Evolutionary conservation across 2,329 filamentous ascomycete genomes (phyloP), one percentile per base, ranked within the genome.

Genomic region (Fusarium miscanthi): DNA sequence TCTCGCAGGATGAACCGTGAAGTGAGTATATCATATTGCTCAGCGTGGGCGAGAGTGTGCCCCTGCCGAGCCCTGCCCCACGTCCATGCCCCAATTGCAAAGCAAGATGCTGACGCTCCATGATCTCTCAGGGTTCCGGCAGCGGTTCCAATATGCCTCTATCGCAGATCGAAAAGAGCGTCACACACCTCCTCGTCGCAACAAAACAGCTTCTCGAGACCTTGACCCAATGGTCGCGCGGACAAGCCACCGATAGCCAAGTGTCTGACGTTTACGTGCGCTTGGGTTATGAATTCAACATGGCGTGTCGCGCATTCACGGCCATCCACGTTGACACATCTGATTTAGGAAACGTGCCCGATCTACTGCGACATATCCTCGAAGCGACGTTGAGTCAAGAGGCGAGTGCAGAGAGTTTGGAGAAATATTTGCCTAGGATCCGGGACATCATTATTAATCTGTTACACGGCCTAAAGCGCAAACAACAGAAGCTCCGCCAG

Each of bases 401-500:
- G 83, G 96, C 96, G 9, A 98, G 94, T 76, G 91, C 95, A 54
- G 92, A 97, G 80, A 98, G 95, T 81, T 87, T 99, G 68, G 96
- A 99, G 81, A 93, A 93, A 80, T 99, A 97, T 81, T 86, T 99
- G 37, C 96, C 96, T 2, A 90, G 93, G 66, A 99, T 99, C 81
- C 91, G 96, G 77, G 96, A 99, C 81, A 99, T 99, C 78, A 99
- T 99, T 80, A 98, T 99, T 82, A 98, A 97, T 80, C 87, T 99
- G 35, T 88, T 99, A 13, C 96, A 99, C 80, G 96, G 96, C 5
- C 84, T 99, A 72, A 99, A 99, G 85, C 92, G 95, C 82, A 99
- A 99, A 82, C 96, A 99, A 80, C 95, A 97, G 79, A 94, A 94
- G 77, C 83, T 99, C 77, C 85, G 90, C 33, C 89, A 91, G 77